phyloP scores from a whole-genome alignment of 164 flowering plant species.

The Chimonanthus praecox region DNA sequence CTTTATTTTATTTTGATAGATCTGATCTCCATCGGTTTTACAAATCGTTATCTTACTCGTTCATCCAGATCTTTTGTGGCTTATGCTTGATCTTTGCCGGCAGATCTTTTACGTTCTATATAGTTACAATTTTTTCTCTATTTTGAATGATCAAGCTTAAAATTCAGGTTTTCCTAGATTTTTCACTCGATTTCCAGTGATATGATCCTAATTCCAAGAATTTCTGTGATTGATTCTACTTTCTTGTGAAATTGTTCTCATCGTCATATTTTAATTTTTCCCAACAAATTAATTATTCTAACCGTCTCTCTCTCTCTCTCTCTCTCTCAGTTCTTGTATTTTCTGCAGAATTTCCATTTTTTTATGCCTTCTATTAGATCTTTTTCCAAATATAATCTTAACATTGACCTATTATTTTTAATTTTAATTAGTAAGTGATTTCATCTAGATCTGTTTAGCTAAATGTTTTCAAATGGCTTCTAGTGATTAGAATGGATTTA shows the following conservation, averaged over 20 bases:
- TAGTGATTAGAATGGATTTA: background rate
- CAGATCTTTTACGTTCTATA: background rate
- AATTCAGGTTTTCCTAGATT: background rate
- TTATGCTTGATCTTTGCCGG: background rate
- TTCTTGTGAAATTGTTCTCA: background rate
- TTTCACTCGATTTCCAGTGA: background rate
- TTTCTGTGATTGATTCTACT: background rate
- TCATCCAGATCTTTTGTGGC: background rate
- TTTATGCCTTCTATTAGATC: background rate
- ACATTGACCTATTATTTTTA: no score
- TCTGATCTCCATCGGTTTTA: background rate
- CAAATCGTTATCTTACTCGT: background rate
- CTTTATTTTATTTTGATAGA: background rate
- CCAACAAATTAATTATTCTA: no score
- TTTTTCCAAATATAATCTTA: no score
- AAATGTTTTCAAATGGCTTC: background rate
- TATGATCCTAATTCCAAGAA: background rate
- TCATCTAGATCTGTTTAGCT: background rate
- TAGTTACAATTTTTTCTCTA: background rate
- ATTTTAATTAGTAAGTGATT: no score
- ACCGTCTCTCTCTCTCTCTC: no score
- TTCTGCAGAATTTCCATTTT: background rate
- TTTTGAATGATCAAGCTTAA: background rate
- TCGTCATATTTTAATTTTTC: no score
- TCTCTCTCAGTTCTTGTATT: background rate